Evolutionary conservation across 352 stramenopile genomes (phyloP), one percentile per base, ranked within the genome.

Genomic region (Phytophthora syringae): DNA sequence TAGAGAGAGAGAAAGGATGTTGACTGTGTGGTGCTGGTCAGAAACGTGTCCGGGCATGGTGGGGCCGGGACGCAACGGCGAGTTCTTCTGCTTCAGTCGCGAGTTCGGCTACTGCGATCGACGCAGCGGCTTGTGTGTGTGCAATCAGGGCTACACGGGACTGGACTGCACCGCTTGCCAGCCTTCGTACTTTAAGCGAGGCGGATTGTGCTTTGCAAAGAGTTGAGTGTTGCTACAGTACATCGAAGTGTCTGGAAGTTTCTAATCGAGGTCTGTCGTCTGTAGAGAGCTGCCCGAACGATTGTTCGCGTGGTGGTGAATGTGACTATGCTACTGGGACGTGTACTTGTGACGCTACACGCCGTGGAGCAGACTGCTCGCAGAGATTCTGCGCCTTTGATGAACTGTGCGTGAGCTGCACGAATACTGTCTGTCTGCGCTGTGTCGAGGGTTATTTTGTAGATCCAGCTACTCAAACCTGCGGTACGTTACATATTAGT

Each of bases 101-200:
- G 84, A 97, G 52, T 97, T 96, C 67, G 96, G 96, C 22, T 98
- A 97, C 70, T 99, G 96, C 70, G 96, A 99, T 73, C 85, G 91
- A 28, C 86, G 92, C 40, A 97, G 72, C 30, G 95, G 96, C 0
- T 84, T 94, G 1, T 99, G 96, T 62, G 94, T 97, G 28, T 99
- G 96, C 68, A 98, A 98, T 54, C 72, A 90, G 37, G 96, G 96
- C 2, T 99, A 99, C 75, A 88, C 86, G 24, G 96, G 96, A 1
- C 57, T 96, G 3, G 88, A 94, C 48, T 99, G 95, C 65, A 89
- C 82, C 3, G 50, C 72, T 20, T 99, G 96, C 64, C 87, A 82
- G 48, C 79, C 92, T 1, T 91, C 90, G 13, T 95, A 98, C 72
- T 98, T 95, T 72, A 70, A 79, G 21, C 61, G 82, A 40, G 93